Evolutionary conservation across 192 early-diverging fungal genomes (phyloP), one percentile per base, ranked within the genome.

Genomic region (Martensiomyces pterosporus): DNA sequence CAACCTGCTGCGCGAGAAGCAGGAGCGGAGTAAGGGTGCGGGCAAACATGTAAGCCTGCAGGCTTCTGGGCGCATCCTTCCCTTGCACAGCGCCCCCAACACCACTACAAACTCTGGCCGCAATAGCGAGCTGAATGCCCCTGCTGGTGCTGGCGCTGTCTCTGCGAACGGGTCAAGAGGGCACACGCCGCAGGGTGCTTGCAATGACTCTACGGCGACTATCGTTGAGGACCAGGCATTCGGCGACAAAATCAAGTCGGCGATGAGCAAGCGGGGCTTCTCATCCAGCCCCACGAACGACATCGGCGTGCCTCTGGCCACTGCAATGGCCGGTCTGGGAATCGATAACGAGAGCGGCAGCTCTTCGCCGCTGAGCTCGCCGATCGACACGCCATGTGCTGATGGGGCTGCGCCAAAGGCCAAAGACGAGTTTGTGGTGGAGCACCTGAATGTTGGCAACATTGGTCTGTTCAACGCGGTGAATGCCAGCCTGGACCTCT

Each of bases 401-500:
- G 18, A 36, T 22, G 46, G 39, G 4, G 41, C 46, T 14, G 61
- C 75, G 2, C 47, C 72, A 2, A 64, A 58, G 9, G 64, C 73
- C 9, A 55, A 44, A 9, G 75, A 73, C 42, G 64, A 60, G 9
- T 85, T 83, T 80, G 67, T 72, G 7, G 70, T 92, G n/a, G 89
- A 91, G 47, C 78, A 82, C 22, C 81, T 84, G 19, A 85, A 64
- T 15, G 60, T 84, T 9, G 94, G 94, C 29, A 97, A 97, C 70
- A 91, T 92, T 78, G 93, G 94, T n/a, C 79, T 97, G 38, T 87
- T 92, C 43, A 97, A 97, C 54, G 89, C 93, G 0, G 80, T 97
- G 43, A 85, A 86, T 14, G 79, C 88, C 21, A 82, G 80, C 43
- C 55, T 74, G 17, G 57, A 76, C 1, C 63, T 75, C 37, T 55